Conservation (phyloP, 805 yeast species). For the Starmerella apis region DNA sequence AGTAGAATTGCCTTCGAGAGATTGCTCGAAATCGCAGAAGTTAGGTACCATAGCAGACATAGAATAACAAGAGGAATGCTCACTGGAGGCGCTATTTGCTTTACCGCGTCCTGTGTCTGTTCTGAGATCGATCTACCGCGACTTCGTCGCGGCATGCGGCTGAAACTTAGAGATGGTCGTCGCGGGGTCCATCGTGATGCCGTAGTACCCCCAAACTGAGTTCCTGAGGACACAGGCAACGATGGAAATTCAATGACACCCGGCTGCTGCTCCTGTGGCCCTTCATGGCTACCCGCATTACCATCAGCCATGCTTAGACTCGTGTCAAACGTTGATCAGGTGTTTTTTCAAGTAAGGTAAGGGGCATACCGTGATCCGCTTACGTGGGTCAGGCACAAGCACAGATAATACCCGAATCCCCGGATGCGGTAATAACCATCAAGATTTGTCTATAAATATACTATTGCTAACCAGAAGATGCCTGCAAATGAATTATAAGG, state of each 20-base stretch:
- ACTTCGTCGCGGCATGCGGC: constrained; percentile 14
- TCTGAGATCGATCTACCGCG: constrained; percentile 24
- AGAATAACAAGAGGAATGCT: constrained; percentile 40
- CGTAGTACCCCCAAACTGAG: neutral
- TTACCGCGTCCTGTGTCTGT: constrained; percentile 31
- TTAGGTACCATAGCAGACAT: constrained; percentile 70
- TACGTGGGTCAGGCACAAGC: neutral
- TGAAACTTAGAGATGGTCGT: constrained; percentile 8
- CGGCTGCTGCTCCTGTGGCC: neutral
- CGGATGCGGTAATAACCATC: neutral
- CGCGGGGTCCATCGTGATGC: constrained; percentile 14
- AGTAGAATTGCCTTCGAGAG: constrained; percentile 67
- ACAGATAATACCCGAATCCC: neutral
- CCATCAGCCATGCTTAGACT: constrained; percentile 6
- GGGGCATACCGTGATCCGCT: neutral
- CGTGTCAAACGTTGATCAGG: neutral
- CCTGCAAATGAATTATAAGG: too few species aligned
- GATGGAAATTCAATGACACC: constrained; percentile 14
- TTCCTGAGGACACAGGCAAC: constrained; percentile 12
- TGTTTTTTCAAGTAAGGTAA: constrained; percentile 6
- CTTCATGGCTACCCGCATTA: neutral
- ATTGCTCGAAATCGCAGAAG: constrained; percentile 72
- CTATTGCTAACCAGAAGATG: too few species aligned
- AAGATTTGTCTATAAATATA: neutral
- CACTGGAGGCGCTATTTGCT: constrained; percentile 36